Base-by-base conservation (phyloP, 148 eudicot species). In the Dianthus caryophyllus region DNA sequence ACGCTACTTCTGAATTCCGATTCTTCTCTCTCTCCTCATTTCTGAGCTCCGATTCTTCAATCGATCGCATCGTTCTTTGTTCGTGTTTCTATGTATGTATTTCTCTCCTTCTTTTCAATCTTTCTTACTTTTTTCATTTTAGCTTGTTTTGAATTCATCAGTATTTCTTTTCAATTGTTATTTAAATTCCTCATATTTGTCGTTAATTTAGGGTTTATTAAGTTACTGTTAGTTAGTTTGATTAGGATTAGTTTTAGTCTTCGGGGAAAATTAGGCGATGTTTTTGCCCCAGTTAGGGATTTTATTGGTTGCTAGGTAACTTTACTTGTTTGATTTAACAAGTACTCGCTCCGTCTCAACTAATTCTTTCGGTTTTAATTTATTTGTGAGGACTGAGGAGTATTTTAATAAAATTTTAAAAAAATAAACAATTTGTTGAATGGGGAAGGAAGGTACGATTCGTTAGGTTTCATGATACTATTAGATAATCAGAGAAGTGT, bases 21-120 rank as follows among this genome's bases (percentile, higher is more conserved):
- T 50, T 50, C 54, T 50, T 50, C 54, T 50, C 22, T 49, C 52
- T 48, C 53, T n/a, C 53, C 53, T 50, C 54, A 50, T 50, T 50
- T 18, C 10, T 50, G 6, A 0, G 54, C 54, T 18, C 24, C 20
- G 54, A 18, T 50, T 50, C 22, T 18, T 50, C 54, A 46, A 46
- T 46, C 50, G 50, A 46, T 46, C 50, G 17, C 50, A 0, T 0
- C 13, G 50, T 46, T 46, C 50, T 46, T 46, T n/a, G n/a, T 46
- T 46, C 50, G 50, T 46, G 50, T 46, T 46, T 46, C 24, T 50
- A 50, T 50, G 54, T 17, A 50, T 50, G 54, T 50, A 18, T 0
- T 49, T 49, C 53, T 49, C 53, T 49, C 24, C 2, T 18, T 49
- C 1, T 49, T n/a, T n/a, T 49, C 53, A 49, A 49, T 49, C 53